phyloP scores from a whole-genome alignment of 768 basidiomycete species.

The Crassisporium funariophilum region DNA sequence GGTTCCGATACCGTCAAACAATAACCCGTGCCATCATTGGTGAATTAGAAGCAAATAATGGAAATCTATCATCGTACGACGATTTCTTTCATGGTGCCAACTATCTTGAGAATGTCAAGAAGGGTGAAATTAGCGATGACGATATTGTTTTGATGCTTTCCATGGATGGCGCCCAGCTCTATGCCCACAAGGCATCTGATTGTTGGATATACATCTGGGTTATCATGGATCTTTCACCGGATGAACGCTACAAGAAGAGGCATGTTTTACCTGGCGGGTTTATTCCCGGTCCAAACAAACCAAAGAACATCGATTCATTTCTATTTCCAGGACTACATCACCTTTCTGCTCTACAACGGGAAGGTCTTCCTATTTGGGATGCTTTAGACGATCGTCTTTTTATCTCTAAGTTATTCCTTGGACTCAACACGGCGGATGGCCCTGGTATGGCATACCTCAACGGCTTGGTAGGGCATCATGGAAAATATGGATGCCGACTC shows the following conservation, averaged over 20 bases:
- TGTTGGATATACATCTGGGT: constrained; percentile 44
- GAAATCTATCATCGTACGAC: constrained; percentile 15
- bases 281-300: too few species aligned
- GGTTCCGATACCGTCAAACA: constrained; percentile 6
- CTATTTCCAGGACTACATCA: too few species aligned
- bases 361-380: constrained; percentile 29
- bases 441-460: constrained; percentile 28
- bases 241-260: constrained; percentile 22
- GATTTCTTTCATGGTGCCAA: too few species aligned
- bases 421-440: constrained; percentile 33
- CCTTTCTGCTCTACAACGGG: constrained; percentile 9
- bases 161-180: constrained; percentile 43
- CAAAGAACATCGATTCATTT: too few species aligned
- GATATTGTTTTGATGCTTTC: constrained; percentile 37
- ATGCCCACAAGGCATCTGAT: constrained; percentile 38
- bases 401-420: too few species aligned
- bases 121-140: constrained; percentile 25
- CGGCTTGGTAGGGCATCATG: constrained; percentile 32
- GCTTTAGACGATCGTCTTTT: constrained; percentile 14
- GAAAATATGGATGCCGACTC: constrained; percentile 35
- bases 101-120: constrained; percentile 25
- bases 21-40: constrained; percentile 4
- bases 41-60: constrained; percentile 2
- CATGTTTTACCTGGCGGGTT: too few species aligned
- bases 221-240: constrained; percentile 30